These are phyloP conservation scores for Aphanocladium album DNA, from an alignment of 2,329 filamentous ascomycete species.

Conservation along the genomic window DNA sequence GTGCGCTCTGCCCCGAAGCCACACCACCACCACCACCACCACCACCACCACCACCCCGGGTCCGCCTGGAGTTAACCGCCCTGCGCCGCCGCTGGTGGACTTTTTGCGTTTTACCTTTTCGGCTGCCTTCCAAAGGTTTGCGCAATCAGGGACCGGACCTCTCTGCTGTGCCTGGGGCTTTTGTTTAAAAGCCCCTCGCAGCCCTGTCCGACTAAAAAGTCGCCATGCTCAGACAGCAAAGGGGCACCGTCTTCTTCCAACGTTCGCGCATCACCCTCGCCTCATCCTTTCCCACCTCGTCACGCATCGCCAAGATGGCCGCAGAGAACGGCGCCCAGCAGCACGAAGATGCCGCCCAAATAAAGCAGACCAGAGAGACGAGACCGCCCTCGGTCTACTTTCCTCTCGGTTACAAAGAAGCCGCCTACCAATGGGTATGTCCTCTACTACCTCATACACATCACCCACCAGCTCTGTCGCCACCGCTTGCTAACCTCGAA, in stretches of 20 bases:
- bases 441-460: background rate
- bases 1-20: too few relatives aligned
- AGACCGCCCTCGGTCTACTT: conserved; percentile 51
- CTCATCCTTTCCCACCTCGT: conserved; percentile 21
- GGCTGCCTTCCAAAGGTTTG: background rate
- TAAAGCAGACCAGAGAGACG: conserved; percentile 24
- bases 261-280: conserved; percentile 36
- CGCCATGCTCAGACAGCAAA: conserved; percentile 43
- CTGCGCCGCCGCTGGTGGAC: background rate
- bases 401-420: conserved; percentile 86
- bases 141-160: conserved; percentile 10
- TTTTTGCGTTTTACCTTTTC: background rate
- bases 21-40: too few relatives aligned
- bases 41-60: too few relatives aligned
- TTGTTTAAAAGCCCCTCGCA: conserved; percentile 19
- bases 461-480: background rate
- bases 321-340: conserved; percentile 24
- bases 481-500: conserved; percentile 10
- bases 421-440: conserved; percentile 83
- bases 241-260: conserved; percentile 34
- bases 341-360: conserved; percentile 19
- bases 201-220: conserved; percentile 12
- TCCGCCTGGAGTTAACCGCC: background rate
- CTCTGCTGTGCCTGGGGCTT: conserved; percentile 19
- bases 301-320: conserved; percentile 28